Evolutionary conservation across 805 yeast species (phyloP).

Genomic region (Hanseniaspora occidentalis): DNA sequence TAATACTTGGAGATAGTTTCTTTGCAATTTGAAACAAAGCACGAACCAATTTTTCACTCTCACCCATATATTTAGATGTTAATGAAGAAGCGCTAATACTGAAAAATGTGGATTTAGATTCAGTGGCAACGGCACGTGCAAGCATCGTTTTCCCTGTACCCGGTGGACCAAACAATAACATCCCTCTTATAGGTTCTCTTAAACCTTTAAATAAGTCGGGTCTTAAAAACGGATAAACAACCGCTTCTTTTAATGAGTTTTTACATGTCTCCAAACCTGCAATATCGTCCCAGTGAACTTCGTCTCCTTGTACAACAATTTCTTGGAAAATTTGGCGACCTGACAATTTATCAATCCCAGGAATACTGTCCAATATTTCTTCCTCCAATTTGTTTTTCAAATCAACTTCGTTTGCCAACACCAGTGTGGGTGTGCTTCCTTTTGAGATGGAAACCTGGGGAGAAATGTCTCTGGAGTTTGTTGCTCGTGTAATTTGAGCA

Average conservation of each 20-base stretch:
- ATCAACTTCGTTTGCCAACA: conserved; percentile 1
- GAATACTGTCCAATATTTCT: conserved; percentile 23
- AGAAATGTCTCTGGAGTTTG: background rate
- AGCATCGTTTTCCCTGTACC: conserved; percentile 99
- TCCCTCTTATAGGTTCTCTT: conserved; percentile 92
- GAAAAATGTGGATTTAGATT: conserved; percentile 85
- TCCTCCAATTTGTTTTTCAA: conserved; percentile 12
- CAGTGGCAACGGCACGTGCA: conserved; percentile 93
- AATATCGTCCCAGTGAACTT: conserved; percentile 89
- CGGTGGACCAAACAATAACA: conserved; percentile 93
- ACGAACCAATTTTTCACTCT: conserved; percentile 83
- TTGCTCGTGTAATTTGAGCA: too few species aligned
- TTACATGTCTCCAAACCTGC: conserved; percentile 90
- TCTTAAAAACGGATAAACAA: conserved; percentile 86
- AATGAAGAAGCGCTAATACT: conserved; percentile 83
- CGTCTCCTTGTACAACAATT: conserved; percentile 80
- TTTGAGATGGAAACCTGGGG: background rate
- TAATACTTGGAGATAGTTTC: conserved; percentile 81
- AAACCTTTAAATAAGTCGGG: conserved; percentile 88
- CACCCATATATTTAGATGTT: conserved; percentile 82
- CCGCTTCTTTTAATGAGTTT: conserved; percentile 80
- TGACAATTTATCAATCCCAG: conserved; percentile 67
- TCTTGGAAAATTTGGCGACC: conserved; percentile 81
- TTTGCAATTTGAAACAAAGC: conserved; percentile 79
- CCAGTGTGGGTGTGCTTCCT: background rate